Base-by-base conservation (phyloP, 371 early-diverging fungal genomes). In the Apophysomyces ossiformis region DNA sequence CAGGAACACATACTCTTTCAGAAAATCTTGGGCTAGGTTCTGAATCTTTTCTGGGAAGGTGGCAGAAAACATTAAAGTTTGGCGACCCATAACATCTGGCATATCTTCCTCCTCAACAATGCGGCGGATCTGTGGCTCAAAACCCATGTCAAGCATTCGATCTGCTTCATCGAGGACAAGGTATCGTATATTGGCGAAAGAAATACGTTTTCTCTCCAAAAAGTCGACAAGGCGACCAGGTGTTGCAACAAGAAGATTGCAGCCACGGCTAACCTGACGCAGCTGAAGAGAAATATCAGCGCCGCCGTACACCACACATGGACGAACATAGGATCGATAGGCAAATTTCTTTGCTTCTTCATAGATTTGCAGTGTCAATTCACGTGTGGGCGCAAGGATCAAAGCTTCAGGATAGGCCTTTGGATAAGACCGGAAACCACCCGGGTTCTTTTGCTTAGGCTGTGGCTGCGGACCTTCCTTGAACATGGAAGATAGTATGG, bases 111-210 rank as follows among this genome's bases (percentile, higher is more conserved):
- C 74, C 75, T 97, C 94, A 37, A 99, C 98, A 69, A 99, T 95
- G 41, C 94, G 93, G 63, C 99, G 89, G 69, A 99, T 98, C 79
- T 99, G 99, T 39, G 96, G 96, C 78, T 98, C 99, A 83, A 99
- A 99, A 62, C 99, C 99, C 98, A 98, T 99, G 73, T 99, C 99
- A 46, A 98, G 87, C 95, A 99, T 96, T 67, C 99, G 93, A 83
- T 99, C 99, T 26, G 99, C 99, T 82, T 99, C 99, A 77, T 99
- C 99, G 18, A 99, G 81, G 6, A 99, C 96, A 37, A 99, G 81
- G 72, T 94, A 97, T 60, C 87, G 83, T 69, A 96, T 85, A 60
- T 86, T 85, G 41, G 84, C 73, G 37, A 98, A 87, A 37, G 93
- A 92, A 45, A 98, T 78, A 57, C 90, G 89, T 12, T 92, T 92